Conservation (phyloP, 2,329 filamentous ascomycete species). For the Penicillium sp. region DNA sequence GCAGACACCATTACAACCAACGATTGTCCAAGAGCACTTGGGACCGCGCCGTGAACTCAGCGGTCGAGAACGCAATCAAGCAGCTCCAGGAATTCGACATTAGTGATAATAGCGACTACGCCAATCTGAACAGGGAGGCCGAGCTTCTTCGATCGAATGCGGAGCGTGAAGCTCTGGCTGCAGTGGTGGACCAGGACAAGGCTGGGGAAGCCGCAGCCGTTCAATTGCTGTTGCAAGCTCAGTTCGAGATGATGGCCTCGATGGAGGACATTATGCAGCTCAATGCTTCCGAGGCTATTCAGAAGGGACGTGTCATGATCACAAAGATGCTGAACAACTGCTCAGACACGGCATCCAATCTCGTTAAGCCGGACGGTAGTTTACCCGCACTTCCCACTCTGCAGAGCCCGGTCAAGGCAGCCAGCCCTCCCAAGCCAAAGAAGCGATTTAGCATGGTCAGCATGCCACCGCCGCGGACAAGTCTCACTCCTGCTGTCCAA, state of each 20-base stretch:
- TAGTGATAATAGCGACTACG: conserved; percentile 65
- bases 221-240: conserved; percentile 80
- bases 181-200: conserved; percentile 81
- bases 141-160: conserved; percentile 82
- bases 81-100: conserved; percentile 72
- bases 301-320: conserved; percentile 74
- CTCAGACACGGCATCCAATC: conserved; percentile 70
- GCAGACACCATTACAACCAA: conserved; percentile 86
- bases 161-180: conserved; percentile 72
- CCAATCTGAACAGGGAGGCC: conserved; percentile 73
- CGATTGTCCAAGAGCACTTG: conserved; percentile 76
- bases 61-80: conserved; percentile 77
- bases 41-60: conserved; percentile 84
- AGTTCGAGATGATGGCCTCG: conserved; percentile 86
- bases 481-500: conserved; percentile 27
- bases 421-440: conserved; percentile 70
- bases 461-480: conserved; percentile 26
- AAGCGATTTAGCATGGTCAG: conserved; percentile 51
- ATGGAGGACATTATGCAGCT: conserved; percentile 78
- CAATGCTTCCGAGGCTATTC: conserved; percentile 77
- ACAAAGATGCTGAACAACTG: conserved; percentile 75
- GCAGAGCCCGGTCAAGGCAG: conserved; percentile 63
- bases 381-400: conserved; percentile 57
- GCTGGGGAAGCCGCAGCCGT: conserved; percentile 72
- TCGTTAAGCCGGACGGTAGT: conserved; percentile 85